Base-by-base conservation (phyloP, 1,139 yeast species). In the Magnusiomyces fungicola region DNA sequence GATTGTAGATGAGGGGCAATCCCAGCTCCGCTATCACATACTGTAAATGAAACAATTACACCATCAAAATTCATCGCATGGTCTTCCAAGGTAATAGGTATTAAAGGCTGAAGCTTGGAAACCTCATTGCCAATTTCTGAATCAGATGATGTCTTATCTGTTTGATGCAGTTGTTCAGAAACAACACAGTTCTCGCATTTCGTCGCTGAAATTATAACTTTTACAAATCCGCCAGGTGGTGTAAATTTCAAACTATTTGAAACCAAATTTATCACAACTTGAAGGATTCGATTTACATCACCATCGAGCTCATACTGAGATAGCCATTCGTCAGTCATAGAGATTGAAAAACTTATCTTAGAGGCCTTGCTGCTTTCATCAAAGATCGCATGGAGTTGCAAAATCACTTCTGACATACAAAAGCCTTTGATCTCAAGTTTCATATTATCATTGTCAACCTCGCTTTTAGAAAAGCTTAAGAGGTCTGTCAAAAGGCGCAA, bases 171-270 rank as follows among this genome's bases (percentile, higher is more conserved):
- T 27, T 12, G 30, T 27, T 27, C 30, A 27, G 30, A 27, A 27
- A 27, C 30, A 7, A 7, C 12, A 7, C 30, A 12, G 12, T 12
- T 27, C n/a, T 58, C n/a, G n/a, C n/a, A n/a, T n/a, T n/a, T n/a
- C n/a, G 38, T 50, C 9, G 50, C 55, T 3, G 59, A 51, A 14
- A 86, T 78, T 0, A 73, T 65, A 3, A 89, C 92, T 27, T 76
- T 75, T 16, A 92, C 95, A 16, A 77, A 72, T 0, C 97, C 97
- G 55, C 87, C 88, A 19, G 81, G 83, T 0, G 96, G 96, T 0
- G 97, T 90, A 59, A 92, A 92, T 62, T 92, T 92, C 56, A 92
- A 71, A 1, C 95, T 83, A 65, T 88, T 90, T 23, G 95, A 85
- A 5, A 90, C 94, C 53, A 92, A 71, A 60, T 92, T 92, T 89